Evolutionary conservation across 1,284 basidiomycete genomes (phyloP).

Genomic region (Coniferiporia sulphurascens): DNA sequence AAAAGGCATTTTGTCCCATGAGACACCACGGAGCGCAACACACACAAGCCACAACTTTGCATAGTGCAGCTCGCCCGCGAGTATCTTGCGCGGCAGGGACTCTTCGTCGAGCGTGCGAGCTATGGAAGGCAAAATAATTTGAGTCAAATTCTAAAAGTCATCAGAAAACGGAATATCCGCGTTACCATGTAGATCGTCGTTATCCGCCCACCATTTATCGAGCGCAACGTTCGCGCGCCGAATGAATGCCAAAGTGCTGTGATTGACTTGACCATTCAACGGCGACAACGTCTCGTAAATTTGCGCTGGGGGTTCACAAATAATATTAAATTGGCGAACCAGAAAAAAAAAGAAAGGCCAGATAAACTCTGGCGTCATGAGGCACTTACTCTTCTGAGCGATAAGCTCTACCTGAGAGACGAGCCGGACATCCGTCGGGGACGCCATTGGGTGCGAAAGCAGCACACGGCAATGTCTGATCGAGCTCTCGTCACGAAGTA

Average conservation of each 20-base stretch:
- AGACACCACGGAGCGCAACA: slow-evolving; percentile 83
- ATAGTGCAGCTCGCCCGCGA: slow-evolving; percentile 84
- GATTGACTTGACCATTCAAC: slow-evolving; percentile 81
- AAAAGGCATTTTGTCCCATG: slow-evolving; percentile 92
- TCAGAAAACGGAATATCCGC: background rate
- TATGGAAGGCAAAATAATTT: slow-evolving; percentile 26
- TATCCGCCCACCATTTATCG: slow-evolving; percentile 87
- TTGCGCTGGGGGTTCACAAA: slow-evolving; percentile 50
- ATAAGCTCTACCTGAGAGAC: slow-evolving; percentile 86
- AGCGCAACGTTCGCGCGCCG: slow-evolving; percentile 79
- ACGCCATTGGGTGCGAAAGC: slow-evolving; percentile 74
- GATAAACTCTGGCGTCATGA: background rate
- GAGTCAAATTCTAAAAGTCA: background rate
- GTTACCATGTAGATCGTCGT: slow-evolving; percentile 71
- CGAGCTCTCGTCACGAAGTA: slow-evolving; percentile 83
- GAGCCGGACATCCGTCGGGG: slow-evolving; percentile 83
- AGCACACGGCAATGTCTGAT: slow-evolving; percentile 80
- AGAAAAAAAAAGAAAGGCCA: background rate
- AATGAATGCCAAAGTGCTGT: slow-evolving; percentile 80
- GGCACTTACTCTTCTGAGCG: slow-evolving; percentile 74
- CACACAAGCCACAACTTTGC: slow-evolving; percentile 93
- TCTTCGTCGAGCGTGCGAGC: slow-evolving; percentile 80
- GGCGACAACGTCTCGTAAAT: slow-evolving; percentile 87
- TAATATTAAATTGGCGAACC: background rate
- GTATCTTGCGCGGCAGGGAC: slow-evolving; percentile 77